phyloP scores from a whole-genome alignment of 2,329 filamentous ascomycete species.

The Scedosporium dehoogii region DNA sequence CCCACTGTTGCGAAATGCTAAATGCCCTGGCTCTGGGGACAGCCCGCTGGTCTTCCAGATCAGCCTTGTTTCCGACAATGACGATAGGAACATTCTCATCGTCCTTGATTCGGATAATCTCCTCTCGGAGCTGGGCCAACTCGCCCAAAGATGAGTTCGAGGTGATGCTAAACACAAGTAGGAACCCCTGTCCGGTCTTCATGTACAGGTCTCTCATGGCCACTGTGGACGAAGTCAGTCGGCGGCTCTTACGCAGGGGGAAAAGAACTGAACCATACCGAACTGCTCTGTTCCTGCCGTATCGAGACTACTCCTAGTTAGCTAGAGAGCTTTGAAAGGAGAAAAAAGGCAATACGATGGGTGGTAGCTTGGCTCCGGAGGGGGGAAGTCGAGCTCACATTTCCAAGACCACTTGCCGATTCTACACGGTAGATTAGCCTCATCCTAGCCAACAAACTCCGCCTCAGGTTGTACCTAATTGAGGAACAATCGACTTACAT shows the following conservation, averaged over 20 bases:
- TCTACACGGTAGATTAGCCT: conserved; percentile 35
- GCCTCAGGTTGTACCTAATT: conserved; percentile 17
- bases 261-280: conserved; percentile 45
- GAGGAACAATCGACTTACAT: conserved; percentile 49
- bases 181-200: conserved; percentile 86
- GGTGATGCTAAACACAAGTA: conserved; percentile 87
- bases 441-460: too few relatives aligned
- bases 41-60: conserved; percentile 75
- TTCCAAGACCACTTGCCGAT: conserved; percentile 79
- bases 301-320: conserved; percentile 51
- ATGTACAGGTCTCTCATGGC: conserved; percentile 77
- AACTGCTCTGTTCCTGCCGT: conserved; percentile 90
- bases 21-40: conserved; percentile 74
- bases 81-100: conserved; percentile 79
- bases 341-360: conserved; percentile 5
- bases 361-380: background rate
- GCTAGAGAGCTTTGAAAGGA: conserved; percentile 6
- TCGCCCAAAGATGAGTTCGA: conserved; percentile 76
- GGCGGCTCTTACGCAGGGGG: conserved; percentile 5
- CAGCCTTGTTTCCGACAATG: conserved; percentile 85
- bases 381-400: conserved; percentile 46
- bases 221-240: conserved; percentile 27
- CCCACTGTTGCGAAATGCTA: conserved; percentile 77
- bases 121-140: conserved; percentile 70
- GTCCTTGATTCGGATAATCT: conserved; percentile 86